Conservation (phyloP, 257 asterid species). For the Rehmannia glutinosa region DNA sequence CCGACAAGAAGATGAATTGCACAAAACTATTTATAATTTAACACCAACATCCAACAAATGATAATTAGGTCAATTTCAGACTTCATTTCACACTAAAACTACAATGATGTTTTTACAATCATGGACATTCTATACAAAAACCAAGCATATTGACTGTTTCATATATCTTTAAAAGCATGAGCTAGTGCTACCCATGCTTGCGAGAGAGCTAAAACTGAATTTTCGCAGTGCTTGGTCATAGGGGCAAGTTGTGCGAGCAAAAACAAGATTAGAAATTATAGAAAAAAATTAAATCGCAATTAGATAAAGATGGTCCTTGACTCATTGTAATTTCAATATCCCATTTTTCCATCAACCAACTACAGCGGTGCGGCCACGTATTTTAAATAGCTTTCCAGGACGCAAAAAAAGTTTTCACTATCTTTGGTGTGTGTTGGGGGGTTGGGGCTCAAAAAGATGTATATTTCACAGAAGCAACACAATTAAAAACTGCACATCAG, state of each 20-base stretch:
- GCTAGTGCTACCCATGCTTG: background rate
- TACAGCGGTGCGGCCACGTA: no score
- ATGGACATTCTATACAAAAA: background rate
- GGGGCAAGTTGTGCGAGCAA: no score
- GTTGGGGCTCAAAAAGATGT: no score
- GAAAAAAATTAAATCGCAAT: background rate
- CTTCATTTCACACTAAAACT: background rate
- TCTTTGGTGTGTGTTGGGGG: no score
- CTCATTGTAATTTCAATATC: background rate
- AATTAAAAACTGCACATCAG: background rate
- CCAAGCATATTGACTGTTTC: background rate
- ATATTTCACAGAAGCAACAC: background rate
- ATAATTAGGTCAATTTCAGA: background rate
- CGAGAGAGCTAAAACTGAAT: background rate
- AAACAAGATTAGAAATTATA: background rate
- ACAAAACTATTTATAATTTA: background rate
- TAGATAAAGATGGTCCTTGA: background rate
- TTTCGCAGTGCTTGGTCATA: no score
- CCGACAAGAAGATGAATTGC: background rate
- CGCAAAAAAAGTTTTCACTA: no score
- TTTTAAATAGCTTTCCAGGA: no score
- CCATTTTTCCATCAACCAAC: no score
- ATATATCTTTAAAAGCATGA: background rate
- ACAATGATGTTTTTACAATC: background rate
- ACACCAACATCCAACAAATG: background rate